Base-by-base conservation (phyloP, 1,284 basidiomycete species). In the Mycena citricolor region DNA sequence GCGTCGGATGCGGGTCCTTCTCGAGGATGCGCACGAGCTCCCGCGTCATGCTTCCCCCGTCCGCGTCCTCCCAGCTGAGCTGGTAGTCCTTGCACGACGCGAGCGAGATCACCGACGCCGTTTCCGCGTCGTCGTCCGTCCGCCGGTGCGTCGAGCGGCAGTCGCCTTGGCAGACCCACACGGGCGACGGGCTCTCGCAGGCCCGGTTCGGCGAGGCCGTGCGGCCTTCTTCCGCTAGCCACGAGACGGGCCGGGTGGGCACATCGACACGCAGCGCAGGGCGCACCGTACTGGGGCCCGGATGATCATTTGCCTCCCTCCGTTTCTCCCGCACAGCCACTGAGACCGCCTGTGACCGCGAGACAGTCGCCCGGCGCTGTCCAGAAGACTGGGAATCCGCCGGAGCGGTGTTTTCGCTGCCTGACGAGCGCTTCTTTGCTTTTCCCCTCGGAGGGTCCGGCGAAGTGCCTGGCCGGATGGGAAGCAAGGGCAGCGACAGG, bases 51-150 rank as follows among this genome's bases (percentile, higher is more conserved):
- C 49, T 51, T 17, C 43, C 48, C 20, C 52, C 52, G 14, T 31
- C 20, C 17, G 31, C 20, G 31, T 49, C 46, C 35, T 54, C 52
- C 52, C 52, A 54, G 28, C 45, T 51, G 4, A 51, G 14, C 34
- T 54, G 52, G 32, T 35, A 19, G 31, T 54, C 52, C 29, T 54
- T 51, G 31, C 52, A 54, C 6, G 52, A 54, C 8, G 48, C 49
- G 10, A 54, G 36, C 11, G 52, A 51, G 28, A 54, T 52, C 52
- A 50, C 20, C 13, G 21, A 1, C 12, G 4, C 13, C 12, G 16
- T 23, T 7, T 49, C 42, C 26, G 52, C 46, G 25, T 21, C 32
- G 23, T 40, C 45, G 3, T 31, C 21, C 4, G 32, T 30, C 17
- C 48, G 45, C 32, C 16, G 12, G 21, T 38, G 38, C 22, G 17